phyloP scores from a whole-genome alignment of 805 yeast genomes.

The Myxozyma melibiosi region DNA sequence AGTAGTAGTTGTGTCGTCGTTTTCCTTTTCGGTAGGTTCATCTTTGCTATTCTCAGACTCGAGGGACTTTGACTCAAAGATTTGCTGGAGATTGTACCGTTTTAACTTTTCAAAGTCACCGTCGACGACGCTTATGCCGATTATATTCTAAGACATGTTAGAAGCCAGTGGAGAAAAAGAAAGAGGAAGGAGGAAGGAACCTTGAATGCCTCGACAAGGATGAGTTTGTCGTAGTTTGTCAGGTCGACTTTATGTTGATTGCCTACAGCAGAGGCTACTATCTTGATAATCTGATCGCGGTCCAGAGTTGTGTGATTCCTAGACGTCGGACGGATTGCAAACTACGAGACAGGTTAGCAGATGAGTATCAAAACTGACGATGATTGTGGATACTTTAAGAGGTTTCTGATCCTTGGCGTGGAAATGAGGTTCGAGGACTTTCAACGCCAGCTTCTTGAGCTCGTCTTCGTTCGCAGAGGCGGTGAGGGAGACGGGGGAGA shows the following conservation, averaged over 20 bases:
- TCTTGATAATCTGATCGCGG: conserved; percentile 70
- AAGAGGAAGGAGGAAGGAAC: conserved; percentile 6
- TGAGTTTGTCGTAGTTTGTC: conserved; percentile 73
- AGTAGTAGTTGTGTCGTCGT: no score
- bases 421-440: conserved; percentile 69
- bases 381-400: conserved; percentile 14
- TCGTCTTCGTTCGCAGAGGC: conserved; percentile 73
- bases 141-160: conserved; percentile 55
- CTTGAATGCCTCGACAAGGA: conserved; percentile 85
- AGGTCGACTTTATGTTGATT: conserved; percentile 78
- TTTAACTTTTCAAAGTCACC: conserved; percentile 62
- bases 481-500: conserved; percentile 78
- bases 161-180: background rate
- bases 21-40: background rate
- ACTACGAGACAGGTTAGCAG: conserved; percentile 39
- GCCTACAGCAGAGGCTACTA: conserved; percentile 73
- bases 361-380: background rate
- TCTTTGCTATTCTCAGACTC: background rate
- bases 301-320: conserved; percentile 76
- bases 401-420: conserved; percentile 47
- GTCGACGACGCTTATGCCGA: conserved; percentile 80
- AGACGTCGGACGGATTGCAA: conserved; percentile 79
- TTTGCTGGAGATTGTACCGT: conserved; percentile 80
- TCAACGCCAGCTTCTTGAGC: conserved; percentile 57
- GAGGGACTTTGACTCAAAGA: conserved; percentile 45